Evolutionary conservation across 768 basidiomycete genomes (phyloP), one percentile per base, ranked within the genome.

Genomic region (Phylloporus rhodoxanthus): DNA sequence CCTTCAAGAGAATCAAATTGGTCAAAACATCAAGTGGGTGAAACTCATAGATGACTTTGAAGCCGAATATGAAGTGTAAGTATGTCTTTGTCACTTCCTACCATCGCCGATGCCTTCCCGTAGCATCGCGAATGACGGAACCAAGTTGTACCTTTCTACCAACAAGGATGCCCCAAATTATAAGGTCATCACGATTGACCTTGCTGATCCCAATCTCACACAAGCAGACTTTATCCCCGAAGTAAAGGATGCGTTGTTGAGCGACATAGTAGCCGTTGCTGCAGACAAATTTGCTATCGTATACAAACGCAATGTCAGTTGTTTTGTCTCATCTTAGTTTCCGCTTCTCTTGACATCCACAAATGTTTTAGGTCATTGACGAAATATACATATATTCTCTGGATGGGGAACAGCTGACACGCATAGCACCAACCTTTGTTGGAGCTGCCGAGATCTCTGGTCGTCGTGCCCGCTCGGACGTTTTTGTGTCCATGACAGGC

Each of bases 331-430:
- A 34, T 48, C 15, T 11, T 4, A 13, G 8, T 45, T 25, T 11
- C 9, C 7, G 13, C 26, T 41, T 8, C 4, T 5, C 52, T 32
- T 64, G 38, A 62, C 26, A 26, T 29, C 33, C 15, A 23, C 26
- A 17, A 44, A 50, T 11, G 7, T 43, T n/a, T 17, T 39, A 63
- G 85, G 85, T 91, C 60, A 84, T 82, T 51, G 87, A 91, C 58
- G 85, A 89, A 65, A 73, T 91, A 28, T 87, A 88, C 65, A 63
- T 92, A 37, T 82, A 87, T 67, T 70, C 77, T 30, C 69, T 75
- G 41, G 63, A 66, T 5, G 88, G 89, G 23, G 57, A 70, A 54
- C 73, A 69, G 43, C 53, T 85, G 44, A 63, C 66, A 17, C 83
- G 81, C 14, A 65, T 91, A 20, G 84, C 77, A 5, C 67, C 75